Evolutionary conservation across 495 filamentous ascomycete species (phyloP), one percentile per base, ranked within the genome.

Genomic region (Aspergillus bridgeri): DNA sequence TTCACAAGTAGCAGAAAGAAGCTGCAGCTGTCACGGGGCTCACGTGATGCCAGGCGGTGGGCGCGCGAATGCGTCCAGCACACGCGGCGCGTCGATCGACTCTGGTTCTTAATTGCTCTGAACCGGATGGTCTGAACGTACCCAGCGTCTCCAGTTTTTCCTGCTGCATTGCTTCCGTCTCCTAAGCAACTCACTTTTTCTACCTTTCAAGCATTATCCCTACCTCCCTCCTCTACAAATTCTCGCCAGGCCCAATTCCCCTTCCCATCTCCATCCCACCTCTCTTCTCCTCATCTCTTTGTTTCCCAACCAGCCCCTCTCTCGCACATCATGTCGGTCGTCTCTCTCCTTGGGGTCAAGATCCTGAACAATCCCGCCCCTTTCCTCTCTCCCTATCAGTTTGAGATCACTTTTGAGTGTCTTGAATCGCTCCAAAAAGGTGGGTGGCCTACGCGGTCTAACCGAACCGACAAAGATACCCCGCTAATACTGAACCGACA

Each of bases 351-450:
- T 42, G 91, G 91, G 70, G 94, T 98, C 57, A 89, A 93, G 70
- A 89, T 97, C 54, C 79, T 91, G 67, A 98, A 98, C 83, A 98
- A 98, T 76, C 94, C 94, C 59, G 92, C 94, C 60, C 80, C 86
- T 51, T 97, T 98, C 77, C 85, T 82, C 51, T 88, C 89, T 61
- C 83, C 90, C 27, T 98, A 98, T 70, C 83, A 91, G 71, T 96
- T 98, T 54, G 95, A 98, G 72, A 98, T 98, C 71, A 98, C 94
- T 21, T 98, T 98, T 59, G 95, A 98, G 75, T 97, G 93, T 69
- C 84, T 98, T 18, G 94, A 98, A 77, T 79, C 83, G 53, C 82
- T 98, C 22, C 89, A 93, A 70, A 96, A 97, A 75, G 92, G 92
- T 93, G 69, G 53, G 67, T 60, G 13, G 23, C 2, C 43, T 9